A percentile compares a stretch with the other conserved stretches of the same genome.
phyloP scores from a whole-genome alignment of 2,329 filamentous ascomycete species.

The Torrubiella hemipterigena region DNA sequence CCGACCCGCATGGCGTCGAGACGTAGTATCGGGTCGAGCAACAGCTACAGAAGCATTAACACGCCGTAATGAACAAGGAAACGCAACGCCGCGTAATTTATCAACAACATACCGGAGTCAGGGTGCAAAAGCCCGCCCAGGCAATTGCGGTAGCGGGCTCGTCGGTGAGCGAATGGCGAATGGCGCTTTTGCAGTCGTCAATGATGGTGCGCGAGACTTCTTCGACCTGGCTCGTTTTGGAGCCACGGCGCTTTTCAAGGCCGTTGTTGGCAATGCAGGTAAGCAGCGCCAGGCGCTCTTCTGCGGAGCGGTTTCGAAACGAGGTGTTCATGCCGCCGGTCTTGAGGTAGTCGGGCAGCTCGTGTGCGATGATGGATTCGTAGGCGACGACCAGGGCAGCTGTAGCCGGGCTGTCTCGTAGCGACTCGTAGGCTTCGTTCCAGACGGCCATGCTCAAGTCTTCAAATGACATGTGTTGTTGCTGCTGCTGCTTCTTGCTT shows the following conservation, averaged over 20 bases:
- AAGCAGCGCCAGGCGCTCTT: constrained; percentile 16
- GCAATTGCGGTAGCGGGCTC: constrained; percentile 19
- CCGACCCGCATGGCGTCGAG: constrained; percentile 17
- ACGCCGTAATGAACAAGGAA: no score
- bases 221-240: constrained; percentile 15
- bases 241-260: constrained; percentile 15
- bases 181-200: constrained; percentile 13
- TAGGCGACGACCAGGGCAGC: constrained; percentile 20
- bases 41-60: constrained; percentile 12
- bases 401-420: constrained; percentile 17
- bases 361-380: constrained; percentile 22
- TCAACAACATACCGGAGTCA: constrained; percentile 25
- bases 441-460: constrained; percentile 17
- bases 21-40: constrained; percentile 21
- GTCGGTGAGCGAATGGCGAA: constrained; percentile 13
- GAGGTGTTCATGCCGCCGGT: constrained; percentile 14
- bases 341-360: constrained; percentile 19
- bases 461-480: no score
- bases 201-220: constrained; percentile 16
- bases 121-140: constrained; percentile 22
- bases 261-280: constrained; percentile 17
- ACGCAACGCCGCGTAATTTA: no score
- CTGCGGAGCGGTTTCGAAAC: constrained; percentile 10
- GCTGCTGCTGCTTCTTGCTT: neutral
- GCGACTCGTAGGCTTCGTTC: constrained; percentile 20